Base-by-base conservation (phyloP, 23 red algal species). In the Chondrus crispus region DNA sequence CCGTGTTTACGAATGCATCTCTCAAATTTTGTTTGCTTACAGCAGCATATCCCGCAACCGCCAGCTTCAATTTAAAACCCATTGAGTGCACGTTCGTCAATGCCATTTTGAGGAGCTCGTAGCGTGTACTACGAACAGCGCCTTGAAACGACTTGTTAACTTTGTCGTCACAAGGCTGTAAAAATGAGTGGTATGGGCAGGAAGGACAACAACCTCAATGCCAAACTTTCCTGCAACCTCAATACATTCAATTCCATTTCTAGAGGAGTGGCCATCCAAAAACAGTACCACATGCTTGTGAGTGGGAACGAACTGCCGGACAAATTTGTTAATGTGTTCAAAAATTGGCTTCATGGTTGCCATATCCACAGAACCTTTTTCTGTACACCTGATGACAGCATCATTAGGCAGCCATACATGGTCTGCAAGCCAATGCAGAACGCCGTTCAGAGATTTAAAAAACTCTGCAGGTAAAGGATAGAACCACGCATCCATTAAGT, bases 281-380 rank as follows among this genome's bases (percentile, higher is more conserved):
- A 69, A 50, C 32, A 72, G 24, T 7, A 86, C 1, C 22, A 41
- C 45, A 7, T 3, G 2, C 4, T 28, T 72, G 2, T 68, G 19
- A 11, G 46, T 24, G 24, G 3, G 10, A 2, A 86, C 10, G 32
- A 28, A 53, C 18, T 28, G 3, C 2, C 5, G 3, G 1, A 62
- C 82, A 30, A 62, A 53, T 28, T 86, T 47, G 29, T 86, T 4
- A 2, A 86, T 39, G 11, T 86, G 60, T 40, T 86, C 30, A 2
- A 71, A 28, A 19, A 86, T 60, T 5, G 54, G 6, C 3, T 37
- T 18, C 30, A 71, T 40, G 20, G 70, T 3, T 3, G 58, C 11
- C 2, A 48, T 53, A 20, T 86, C 60, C 82, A 71, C 38, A 40
- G 37, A 69, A 8, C 82, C 82, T 20, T 71, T 86, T 19, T 68